Percentiles rank a stretch among this genome's conserved stretches.
These are phyloP conservation scores for Ilyonectria destructans DNA, from an alignment of 2,329 filamentous ascomycete species.

Conservation along the genomic window DNA sequence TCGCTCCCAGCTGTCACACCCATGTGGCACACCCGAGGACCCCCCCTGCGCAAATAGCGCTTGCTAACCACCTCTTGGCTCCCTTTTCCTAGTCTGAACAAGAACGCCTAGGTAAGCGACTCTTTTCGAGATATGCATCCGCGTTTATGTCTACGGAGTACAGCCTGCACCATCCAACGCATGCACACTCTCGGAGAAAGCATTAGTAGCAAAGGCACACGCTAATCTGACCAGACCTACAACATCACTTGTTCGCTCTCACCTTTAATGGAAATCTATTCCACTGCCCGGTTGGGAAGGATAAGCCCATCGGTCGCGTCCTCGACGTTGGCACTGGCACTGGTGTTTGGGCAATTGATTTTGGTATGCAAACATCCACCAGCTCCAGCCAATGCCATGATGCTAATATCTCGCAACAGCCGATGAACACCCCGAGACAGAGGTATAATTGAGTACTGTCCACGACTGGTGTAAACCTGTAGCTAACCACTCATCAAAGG, in stretches of 20 bases:
- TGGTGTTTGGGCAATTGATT: constrained; percentile 63
- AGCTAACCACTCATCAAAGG: constrained; percentile 30
- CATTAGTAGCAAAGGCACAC: not conserved
- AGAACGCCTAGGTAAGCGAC: constrained; percentile 49
- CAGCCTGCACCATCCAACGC: too few species aligned
- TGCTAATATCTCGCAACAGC: constrained; percentile 41
- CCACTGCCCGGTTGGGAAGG: constrained; percentile 44
- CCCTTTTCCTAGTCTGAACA: constrained; percentile 47
- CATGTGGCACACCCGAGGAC: not conserved
- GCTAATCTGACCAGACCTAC: constrained; percentile 48
- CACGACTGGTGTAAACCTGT: fast-evolving
- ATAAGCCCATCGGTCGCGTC: constrained; percentile 48
- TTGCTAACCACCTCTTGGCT: constrained; percentile 36
- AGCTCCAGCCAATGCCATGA: not conserved
- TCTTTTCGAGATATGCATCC: too few species aligned
- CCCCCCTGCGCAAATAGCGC: constrained; percentile 4
- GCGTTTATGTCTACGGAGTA: too few species aligned
- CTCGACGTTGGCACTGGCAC: constrained; percentile 68
- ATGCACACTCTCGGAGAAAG: too few species aligned
- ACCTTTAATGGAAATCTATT: constrained; percentile 53
- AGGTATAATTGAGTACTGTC: constrained; percentile 33
- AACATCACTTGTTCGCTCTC: constrained; percentile 56
- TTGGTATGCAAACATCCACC: constrained; percentile 48
- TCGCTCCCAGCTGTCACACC: not conserved
- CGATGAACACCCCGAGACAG: constrained; percentile 51